A percentile compares a stretch with the other conserved stretches of the same genome.
These are phyloP conservation scores for Exophiala mesophila DNA, from an alignment of 2,329 filamentous ascomycete species.

Conservation along the genomic window DNA sequence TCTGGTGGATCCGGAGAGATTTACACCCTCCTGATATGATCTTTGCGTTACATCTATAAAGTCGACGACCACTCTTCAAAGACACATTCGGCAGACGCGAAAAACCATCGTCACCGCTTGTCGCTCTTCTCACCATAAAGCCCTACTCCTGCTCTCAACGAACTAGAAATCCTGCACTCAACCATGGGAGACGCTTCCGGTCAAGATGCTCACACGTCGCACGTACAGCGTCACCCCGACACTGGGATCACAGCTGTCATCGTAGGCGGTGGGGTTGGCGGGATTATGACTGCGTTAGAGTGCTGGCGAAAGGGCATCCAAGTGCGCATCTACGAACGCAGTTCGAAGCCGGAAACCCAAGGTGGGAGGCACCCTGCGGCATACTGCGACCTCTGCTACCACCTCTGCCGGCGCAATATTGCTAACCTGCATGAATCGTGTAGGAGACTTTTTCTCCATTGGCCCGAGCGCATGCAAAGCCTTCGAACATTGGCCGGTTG, in stretches of 20 bases:
- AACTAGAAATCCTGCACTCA: background rate
- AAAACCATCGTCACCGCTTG: background rate
- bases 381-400: background rate
- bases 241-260: conserved; percentile 13
- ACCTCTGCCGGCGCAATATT: background rate
- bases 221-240: background rate
- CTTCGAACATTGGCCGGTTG: background rate
- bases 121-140: background rate
- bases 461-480: background rate
- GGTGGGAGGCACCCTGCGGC: background rate
- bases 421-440: background rate
- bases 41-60: background rate
- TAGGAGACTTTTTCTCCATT: background rate
- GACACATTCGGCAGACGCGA: background rate
- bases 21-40: background rate
- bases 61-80: background rate
- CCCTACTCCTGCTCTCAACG: background rate
- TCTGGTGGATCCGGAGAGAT: background rate
- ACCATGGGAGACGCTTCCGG: background rate
- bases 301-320: conserved; percentile 30
- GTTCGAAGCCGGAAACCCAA: background rate
- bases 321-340: conserved; percentile 27
- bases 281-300: conserved; percentile 28
- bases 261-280: conserved; percentile 29
- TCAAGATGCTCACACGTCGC: background rate